phyloP scores from a whole-genome alignment of 2,329 filamentous ascomycete species.

The Colletotrichum spinosum region DNA sequence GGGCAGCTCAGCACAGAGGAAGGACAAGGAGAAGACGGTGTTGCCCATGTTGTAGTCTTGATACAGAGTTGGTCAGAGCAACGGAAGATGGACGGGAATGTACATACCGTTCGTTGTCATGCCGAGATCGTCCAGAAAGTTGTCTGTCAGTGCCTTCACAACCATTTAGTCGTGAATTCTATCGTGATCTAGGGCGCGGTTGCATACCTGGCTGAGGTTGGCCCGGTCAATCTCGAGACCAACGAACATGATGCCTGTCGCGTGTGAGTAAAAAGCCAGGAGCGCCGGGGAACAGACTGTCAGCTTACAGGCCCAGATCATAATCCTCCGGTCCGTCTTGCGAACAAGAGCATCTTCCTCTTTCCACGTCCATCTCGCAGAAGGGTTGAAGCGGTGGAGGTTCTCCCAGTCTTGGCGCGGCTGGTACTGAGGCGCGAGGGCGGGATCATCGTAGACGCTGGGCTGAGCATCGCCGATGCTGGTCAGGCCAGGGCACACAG shows the following conservation, averaged over 20 bases:
- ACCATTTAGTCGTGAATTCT: background rate
- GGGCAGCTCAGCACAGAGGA: slow-evolving; percentile 67
- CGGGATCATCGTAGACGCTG: slow-evolving; percentile 28
- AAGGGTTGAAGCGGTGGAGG: slow-evolving; percentile 51
- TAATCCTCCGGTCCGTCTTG: slow-evolving; percentile 63
- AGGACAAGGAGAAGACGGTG: slow-evolving; percentile 61
- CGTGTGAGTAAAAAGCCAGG: slow-evolving; percentile 53
- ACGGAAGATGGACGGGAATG: too few relatives aligned
- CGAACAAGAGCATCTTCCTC: slow-evolving; percentile 47
- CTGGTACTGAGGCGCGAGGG: slow-evolving; percentile 21
- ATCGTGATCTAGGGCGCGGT: fast-evolving
- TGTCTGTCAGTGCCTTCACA: slow-evolving; percentile 58
- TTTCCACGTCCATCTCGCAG: slow-evolving; percentile 50
- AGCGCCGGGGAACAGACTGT: slow-evolving; percentile 54
- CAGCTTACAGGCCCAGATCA: slow-evolving; percentile 59
- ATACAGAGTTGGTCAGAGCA: background rate
- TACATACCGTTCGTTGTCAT: slow-evolving; percentile 52
- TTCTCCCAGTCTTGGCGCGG: slow-evolving; percentile 43
- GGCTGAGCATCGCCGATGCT: slow-evolving; percentile 4
- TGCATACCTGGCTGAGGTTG: slow-evolving; percentile 48
- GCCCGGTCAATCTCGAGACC: slow-evolving; percentile 61
- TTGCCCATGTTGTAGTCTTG: slow-evolving; percentile 60
- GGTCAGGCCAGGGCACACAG: too few relatives aligned
- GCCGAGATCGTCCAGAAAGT: slow-evolving; percentile 56
- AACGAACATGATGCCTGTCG: slow-evolving; percentile 49